phyloP scores from a whole-genome alignment of 139 green algal species.

The Chlamydomonas schloesseri region DNA sequence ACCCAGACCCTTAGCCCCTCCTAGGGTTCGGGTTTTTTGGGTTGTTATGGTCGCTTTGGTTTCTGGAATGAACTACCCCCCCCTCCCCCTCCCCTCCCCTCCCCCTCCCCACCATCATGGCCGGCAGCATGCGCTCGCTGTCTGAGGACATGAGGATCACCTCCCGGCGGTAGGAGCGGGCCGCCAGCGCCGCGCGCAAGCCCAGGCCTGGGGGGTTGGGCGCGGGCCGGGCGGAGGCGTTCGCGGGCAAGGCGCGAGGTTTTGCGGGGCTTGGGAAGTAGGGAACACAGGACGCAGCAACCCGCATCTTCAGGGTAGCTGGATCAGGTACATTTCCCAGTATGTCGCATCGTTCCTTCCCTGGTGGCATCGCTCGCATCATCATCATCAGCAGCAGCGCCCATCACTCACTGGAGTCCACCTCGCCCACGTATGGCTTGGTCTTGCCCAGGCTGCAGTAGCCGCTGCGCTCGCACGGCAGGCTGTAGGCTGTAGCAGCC shows the following conservation, averaged over 20 bases:
- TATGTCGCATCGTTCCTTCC: too few relatives aligned
- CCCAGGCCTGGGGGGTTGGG: slow-evolving; percentile 1
- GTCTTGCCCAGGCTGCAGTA: slow-evolving; percentile 40
- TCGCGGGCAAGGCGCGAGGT: too few relatives aligned
- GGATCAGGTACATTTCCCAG: too few relatives aligned
- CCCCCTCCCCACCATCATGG: slow-evolving; percentile 1
- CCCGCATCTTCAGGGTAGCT: too few relatives aligned
- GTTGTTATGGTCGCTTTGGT: too few relatives aligned
- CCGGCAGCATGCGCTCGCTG: background rate
- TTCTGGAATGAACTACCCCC: too few relatives aligned
- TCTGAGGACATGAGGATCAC: slow-evolving; percentile 33
- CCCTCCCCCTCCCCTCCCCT: background rate
- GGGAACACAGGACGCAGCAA: background rate
- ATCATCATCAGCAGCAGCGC: too few relatives aligned
- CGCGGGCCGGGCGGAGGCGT: too few relatives aligned
- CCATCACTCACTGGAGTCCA: slow-evolving; percentile 17
- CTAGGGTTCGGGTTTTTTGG: too few relatives aligned
- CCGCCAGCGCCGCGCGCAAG: background rate
- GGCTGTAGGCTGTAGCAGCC: background rate
- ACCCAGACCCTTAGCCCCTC: too few relatives aligned
- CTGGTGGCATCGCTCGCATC: too few relatives aligned
- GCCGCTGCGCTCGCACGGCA: slow-evolving; percentile 25
- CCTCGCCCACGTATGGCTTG: slow-evolving; percentile 17
- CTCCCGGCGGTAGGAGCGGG: slow-evolving; percentile 5
- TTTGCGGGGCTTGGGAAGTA: too few relatives aligned